Conservation (phyloP, 495 filamentous ascomycete species). For the Trichoderma reesei region DNA sequence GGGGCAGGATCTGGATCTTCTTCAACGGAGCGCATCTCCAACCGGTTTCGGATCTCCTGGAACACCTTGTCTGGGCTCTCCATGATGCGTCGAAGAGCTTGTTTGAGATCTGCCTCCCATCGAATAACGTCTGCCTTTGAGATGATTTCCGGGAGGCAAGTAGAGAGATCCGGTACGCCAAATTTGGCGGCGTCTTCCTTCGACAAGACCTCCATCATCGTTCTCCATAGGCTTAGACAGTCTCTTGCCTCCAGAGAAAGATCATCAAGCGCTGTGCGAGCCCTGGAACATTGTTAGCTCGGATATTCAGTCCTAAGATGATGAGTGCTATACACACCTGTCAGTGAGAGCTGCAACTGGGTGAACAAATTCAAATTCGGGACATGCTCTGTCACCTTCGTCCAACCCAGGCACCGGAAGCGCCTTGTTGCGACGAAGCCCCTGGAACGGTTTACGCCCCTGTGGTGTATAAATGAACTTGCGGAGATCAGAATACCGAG, state of each 20-base stretch:
- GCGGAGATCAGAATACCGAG: constrained; percentile 63
- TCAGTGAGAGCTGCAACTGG: constrained; percentile 54
- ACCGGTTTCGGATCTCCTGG: constrained; percentile 32
- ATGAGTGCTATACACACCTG: constrained; percentile 21
- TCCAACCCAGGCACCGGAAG: constrained; percentile 29
- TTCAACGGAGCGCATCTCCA: background rate
- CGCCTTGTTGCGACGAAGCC: constrained; percentile 27
- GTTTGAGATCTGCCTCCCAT: constrained; percentile 58
- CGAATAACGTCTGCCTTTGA: constrained; percentile 51
- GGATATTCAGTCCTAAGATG: too few relatives aligned
- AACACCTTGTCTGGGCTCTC: constrained; percentile 49
- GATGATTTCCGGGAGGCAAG: constrained; percentile 31
- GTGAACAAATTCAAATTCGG: constrained; percentile 53
- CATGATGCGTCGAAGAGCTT: constrained; percentile 51
- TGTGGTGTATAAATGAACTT: constrained; percentile 55
- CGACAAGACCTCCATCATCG: constrained; percentile 46
- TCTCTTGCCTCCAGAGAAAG: constrained; percentile 61
- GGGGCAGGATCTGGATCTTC: background rate
- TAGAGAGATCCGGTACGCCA: constrained; percentile 35
- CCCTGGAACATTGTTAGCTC: constrained; percentile 23
- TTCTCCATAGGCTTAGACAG: constrained; percentile 52
- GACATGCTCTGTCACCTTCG: constrained; percentile 41
- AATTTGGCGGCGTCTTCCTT: constrained; percentile 32
- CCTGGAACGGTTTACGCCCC: constrained; percentile 43
- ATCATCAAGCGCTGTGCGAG: constrained; percentile 46